Evolutionary conservation across 2,329 filamentous ascomycete genomes (phyloP), one percentile per base, ranked within the genome.

Genomic region (Neophaeococcomyces mojaviensis): DNA sequence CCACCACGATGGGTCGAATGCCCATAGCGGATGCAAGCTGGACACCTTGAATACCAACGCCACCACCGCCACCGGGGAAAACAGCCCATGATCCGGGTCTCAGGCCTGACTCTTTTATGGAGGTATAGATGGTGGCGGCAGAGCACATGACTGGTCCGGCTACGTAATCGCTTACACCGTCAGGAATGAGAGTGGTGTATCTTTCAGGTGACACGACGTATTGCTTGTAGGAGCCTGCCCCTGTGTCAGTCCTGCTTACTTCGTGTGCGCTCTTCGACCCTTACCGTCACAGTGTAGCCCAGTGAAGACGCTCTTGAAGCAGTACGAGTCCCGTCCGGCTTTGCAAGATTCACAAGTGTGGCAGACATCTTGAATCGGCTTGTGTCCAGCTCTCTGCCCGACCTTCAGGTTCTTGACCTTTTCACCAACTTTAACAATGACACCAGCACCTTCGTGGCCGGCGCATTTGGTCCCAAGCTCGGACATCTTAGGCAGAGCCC

Each of bases 141-240:
- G 65, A 70, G 62, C 78, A 81, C 74, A 81, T 79, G 47, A 80
- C 71, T 0, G 77, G 77, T 0, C 70, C 78, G 2, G 77, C 77
- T 12, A 76, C 53, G 49, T 73, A 69, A 48, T 78, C 75, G 0
- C 62, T 58, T 0, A 80, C 69, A 0, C 69, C 73, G 19, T 78
- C 72, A 0, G 76, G 77, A 47, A 80, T 78, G 16, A 69, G 65
- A 0, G 68, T 69, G 0, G 73, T 74, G 54, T 77, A 78, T 33
- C 66, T 65, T 10, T 74, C 76, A 1, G 78, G 76, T 1, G 69
- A 72, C 9, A 69, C 65, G 33, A 79, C 61, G 58, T 81, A 82
- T 57, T 81, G 73, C 59, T 78, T 73, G 58, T 78, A 81, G 1
- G 73, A 73, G 1, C 76, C 70, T 64, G 32, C 8, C 13, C 2